Base-by-base conservation (phyloP, 2,329 filamentous ascomycete species). In the Colletotrichum falcatum region DNA sequence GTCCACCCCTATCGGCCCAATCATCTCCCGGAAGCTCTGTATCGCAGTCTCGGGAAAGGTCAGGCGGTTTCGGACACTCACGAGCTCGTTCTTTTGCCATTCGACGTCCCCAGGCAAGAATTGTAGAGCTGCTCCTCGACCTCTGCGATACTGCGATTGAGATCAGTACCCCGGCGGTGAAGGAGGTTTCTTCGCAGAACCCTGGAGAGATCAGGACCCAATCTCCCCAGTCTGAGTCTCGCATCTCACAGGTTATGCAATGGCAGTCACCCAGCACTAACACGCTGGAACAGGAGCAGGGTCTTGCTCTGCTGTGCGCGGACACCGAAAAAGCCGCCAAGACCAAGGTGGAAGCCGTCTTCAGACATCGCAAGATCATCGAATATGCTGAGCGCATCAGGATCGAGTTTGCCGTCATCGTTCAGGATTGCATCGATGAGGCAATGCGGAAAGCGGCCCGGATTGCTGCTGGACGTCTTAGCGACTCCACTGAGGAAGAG, bases 351-450 rank as follows among this genome's bases (percentile, higher is more conserved):
- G 96, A 99, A 76, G 93, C 95, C 5, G 93, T 98, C 8, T 90
- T 97, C 73, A 92, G 96, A 42, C 94, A 98, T 80, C 91, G 95
- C 61, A 91, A 92, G 75, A 97, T 98, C 61, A 91, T 99, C 39
- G 96, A 99, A 79, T 99, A 99, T 78, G 91, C 95, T 0, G 96
- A 99, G 81, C 91, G 97, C 39, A 97, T 99, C 73, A 93, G 97
- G 5, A 88, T 98, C 56, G 96, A 99, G 77, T 97, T 98, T 76
- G 92, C 95, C 35, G 89, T 97, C 33, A 86, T 98, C 68, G 95
- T 99, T 2, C 94, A 98, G 77, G 94, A 98, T 76, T 99, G 96
- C 78, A 97, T 99, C 62, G 92, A 97, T 71, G 94, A 94, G 72
- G 96, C 96, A 11, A 88, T 98, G 81, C 89, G 89, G 74, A 98